phyloP scores from a whole-genome alignment of 345 rosid genomes.

The Eutrema heterophyllum region DNA sequence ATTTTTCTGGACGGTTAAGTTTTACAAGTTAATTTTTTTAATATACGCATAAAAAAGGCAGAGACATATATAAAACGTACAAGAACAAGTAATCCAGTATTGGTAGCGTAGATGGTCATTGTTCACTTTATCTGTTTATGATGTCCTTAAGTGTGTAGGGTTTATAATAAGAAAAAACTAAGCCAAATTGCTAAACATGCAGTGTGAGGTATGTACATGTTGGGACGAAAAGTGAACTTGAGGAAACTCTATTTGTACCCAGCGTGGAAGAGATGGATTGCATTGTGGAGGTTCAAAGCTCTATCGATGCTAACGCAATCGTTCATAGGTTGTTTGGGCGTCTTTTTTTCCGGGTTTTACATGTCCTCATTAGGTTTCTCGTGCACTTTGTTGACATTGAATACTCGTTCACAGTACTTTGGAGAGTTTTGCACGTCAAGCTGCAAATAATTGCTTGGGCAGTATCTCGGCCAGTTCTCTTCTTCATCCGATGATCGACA shows the following conservation, averaged over 20 bases:
- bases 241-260: conserved; percentile 53
- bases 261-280: conserved; percentile 46
- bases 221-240: conserved; percentile 67
- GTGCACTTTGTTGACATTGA: conserved; percentile 34
- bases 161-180: neutral
- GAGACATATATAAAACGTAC: neutral
- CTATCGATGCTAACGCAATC: conserved; percentile 58
- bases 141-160: neutral
- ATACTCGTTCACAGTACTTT: conserved; percentile 46
- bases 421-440: conserved; percentile 53
- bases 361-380: neutral
- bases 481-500: conserved; percentile 32
- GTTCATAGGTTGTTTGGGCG: conserved; percentile 63
- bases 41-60: neutral
- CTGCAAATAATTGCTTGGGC: conserved; percentile 47
- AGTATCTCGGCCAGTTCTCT: conserved; percentile 40
- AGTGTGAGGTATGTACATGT: conserved; percentile 69
- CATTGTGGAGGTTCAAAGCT: conserved; percentile 82
- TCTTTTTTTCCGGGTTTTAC: neutral
- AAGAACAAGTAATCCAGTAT: neutral
- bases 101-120: neutral
- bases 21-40: neutral
- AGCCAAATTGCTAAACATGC: conserved; percentile 30
- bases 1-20: neutral
- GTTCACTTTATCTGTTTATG: neutral